Percentiles rank a stretch among this genome's conserved stretches.
Conservation (phyloP, 129 eudicot genomes). For the carrot (Daucus carota) region DNA sequence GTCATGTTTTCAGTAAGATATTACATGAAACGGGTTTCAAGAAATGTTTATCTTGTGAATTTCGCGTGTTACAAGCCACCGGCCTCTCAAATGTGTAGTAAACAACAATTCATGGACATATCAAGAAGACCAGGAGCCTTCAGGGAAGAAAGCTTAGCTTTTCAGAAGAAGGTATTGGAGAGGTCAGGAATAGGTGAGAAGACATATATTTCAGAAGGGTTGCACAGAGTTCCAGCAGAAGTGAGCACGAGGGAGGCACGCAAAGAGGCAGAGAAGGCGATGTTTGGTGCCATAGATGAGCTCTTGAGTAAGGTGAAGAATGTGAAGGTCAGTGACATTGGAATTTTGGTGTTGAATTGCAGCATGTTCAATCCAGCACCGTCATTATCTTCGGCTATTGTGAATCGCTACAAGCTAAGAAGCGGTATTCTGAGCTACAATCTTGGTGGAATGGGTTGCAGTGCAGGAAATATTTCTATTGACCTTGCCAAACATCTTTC, state of each 20-base stretch:
- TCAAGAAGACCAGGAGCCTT: conserved; percentile 18
- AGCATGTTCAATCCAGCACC: conserved; percentile 39
- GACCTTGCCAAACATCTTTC: conserved; percentile 54
- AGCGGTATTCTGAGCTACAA: conserved; percentile 37
- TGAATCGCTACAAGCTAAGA: conserved; percentile 51
- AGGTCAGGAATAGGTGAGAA: conserved; percentile 48
- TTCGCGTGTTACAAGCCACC: conserved; percentile 46
- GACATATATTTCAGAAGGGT: conserved; percentile 37
- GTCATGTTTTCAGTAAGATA: not conserved
- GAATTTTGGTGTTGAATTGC: conserved; percentile 49
- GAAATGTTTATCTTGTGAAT: conserved; percentile 30
- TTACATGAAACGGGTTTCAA: conserved; percentile 9
- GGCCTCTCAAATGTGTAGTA: conserved; percentile 18
- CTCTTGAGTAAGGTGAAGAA: conserved; percentile 36
- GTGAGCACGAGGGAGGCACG: conserved; percentile 29
- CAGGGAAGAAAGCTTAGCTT: conserved; percentile 26
- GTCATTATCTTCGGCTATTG: conserved; percentile 42
- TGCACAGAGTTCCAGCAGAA: conserved; percentile 12
- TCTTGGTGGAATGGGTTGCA: conserved; percentile 68
- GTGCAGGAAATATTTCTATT: conserved; percentile 36
- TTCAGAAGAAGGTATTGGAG: conserved; percentile 28
- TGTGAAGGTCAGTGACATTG: conserved; percentile 31
- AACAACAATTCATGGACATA: conserved; percentile 11
- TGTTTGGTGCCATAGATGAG: conserved; percentile 51
- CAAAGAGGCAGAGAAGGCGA: conserved; percentile 41